Evolutionary conservation across 305 asterid genomes (phyloP).

Genomic region (Solanum chacoense): DNA sequence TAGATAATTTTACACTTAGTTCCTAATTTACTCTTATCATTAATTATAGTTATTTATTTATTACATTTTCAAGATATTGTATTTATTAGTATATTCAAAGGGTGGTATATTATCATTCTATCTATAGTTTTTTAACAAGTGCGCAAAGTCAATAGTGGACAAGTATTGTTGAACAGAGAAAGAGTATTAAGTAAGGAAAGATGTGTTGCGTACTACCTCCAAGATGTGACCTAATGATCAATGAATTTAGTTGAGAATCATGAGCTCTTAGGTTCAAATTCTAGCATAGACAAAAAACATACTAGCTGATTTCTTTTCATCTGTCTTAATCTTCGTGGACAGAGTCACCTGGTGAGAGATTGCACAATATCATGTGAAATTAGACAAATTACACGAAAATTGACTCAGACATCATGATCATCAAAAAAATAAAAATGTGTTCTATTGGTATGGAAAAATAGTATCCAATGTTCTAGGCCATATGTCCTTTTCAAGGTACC

Average conservation of each 20-base stretch:
- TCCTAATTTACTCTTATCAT: no score
- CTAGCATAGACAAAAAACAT: background rate
- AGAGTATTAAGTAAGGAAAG: no score
- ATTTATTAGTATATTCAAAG: no score
- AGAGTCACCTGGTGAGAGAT: background rate
- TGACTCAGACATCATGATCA: background rate
- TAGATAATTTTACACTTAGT: background rate
- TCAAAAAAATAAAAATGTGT: background rate
- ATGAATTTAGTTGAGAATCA: background rate
- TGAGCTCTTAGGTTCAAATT: background rate
- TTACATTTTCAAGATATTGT: no score
- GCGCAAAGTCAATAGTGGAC: background rate
- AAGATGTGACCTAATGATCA: background rate
- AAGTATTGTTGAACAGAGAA: no score
- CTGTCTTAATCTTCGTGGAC: background rate
- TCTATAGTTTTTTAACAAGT: no score
- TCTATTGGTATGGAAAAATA: background rate
- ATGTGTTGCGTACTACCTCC: background rate
- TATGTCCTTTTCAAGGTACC: background rate
- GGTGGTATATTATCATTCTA: no score
- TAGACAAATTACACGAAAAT: background rate
- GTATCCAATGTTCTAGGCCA: background rate
- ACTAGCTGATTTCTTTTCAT: background rate
- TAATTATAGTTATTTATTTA: no score
- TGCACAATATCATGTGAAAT: no score